A percentile compares a stretch with the other conserved stretches of the same genome.
phyloP scores from a whole-genome alignment of 2,329 filamentous ascomycete species.

The Stromatinia cepivora region DNA sequence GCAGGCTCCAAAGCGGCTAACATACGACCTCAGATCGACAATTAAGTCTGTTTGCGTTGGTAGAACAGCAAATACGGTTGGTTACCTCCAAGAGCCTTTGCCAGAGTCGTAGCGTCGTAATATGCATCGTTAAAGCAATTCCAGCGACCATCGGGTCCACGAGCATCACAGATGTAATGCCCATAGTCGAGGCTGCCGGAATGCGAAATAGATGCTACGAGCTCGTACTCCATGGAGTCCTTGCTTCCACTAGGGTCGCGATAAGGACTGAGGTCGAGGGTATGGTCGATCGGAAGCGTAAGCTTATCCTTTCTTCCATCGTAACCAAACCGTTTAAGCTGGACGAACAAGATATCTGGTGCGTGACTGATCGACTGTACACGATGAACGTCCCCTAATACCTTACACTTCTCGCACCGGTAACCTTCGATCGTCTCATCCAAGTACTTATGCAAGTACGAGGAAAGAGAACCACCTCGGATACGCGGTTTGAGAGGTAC shows the following conservation, averaged over 20 bases:
- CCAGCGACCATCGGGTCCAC: conserved; percentile 32
- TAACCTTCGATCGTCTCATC: conserved; percentile 34
- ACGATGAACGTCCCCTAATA: conserved; percentile 25
- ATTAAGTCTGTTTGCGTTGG: conserved; percentile 21
- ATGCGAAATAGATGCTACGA: conserved; percentile 40
- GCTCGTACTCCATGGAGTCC: conserved; percentile 34
- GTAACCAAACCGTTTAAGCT: conserved; percentile 37
- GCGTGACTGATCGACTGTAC: conserved; percentile 31
- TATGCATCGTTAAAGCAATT: conserved; percentile 32
- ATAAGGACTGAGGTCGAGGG: conserved; percentile 35
- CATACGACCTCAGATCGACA: conserved; percentile 7
- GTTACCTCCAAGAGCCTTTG: conserved; percentile 19
- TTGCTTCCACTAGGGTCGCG: conserved; percentile 21
- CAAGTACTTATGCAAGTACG: conserved; percentile 34
- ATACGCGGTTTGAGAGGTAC: conserved; percentile 35
- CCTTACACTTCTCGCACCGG: conserved; percentile 35
- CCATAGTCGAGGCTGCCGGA: conserved; percentile 28
- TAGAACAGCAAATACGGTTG: conserved; percentile 23
- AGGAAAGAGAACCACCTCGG: conserved; percentile 27
- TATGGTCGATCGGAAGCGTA: conserved; percentile 28
- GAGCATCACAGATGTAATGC: conserved; percentile 35
- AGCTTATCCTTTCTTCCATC: conserved; percentile 32
- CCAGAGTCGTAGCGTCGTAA: conserved; percentile 33
- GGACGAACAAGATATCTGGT: conserved; percentile 36
- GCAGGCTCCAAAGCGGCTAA: not conserved